Conservation (phyloP, 1,284 basidiomycete genomes). For the Puccinia hordei region DNA sequence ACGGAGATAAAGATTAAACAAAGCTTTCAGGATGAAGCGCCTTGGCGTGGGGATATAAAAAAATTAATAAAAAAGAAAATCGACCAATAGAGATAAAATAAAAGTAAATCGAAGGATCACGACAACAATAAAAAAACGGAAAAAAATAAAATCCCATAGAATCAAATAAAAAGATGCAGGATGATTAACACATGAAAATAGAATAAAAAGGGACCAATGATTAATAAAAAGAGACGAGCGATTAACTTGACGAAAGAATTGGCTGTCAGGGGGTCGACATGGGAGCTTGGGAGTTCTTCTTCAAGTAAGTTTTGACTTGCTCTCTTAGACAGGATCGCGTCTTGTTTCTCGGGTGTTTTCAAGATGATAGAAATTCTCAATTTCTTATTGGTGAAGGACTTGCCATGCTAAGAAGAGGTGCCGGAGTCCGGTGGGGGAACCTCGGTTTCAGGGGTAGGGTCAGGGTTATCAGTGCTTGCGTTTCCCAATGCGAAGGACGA, state of each 20-base stretch:
- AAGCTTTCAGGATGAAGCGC: neutral
- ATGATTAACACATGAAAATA: neutral
- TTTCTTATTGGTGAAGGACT: neutral
- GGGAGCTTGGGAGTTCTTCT: neutral
- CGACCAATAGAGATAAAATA: neutral
- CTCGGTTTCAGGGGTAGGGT: neutral
- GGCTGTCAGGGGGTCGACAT: neutral
- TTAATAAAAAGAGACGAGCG: too few relatives aligned
- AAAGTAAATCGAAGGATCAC: neutral
- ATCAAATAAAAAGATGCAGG: neutral
- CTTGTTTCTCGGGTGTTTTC: too few relatives aligned
- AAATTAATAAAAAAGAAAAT: constrained; percentile 7
- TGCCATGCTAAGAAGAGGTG: neutral
- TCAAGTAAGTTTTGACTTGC: neutral
- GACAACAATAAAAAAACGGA: neutral
- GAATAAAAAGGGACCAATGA: neutral
- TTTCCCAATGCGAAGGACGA: constrained; percentile 4
- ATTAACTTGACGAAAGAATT: too few relatives aligned
- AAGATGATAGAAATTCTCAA: neutral
- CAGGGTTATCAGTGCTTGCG: neutral
- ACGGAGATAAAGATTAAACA: neutral
- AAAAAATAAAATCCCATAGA: neutral
- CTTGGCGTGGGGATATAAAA: neutral
- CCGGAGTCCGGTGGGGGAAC: neutral
- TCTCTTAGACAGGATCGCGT: neutral